Conservation (phyloP, 1,284 basidiomycete genomes). For the Thecaphora thlaspeos region DNA sequence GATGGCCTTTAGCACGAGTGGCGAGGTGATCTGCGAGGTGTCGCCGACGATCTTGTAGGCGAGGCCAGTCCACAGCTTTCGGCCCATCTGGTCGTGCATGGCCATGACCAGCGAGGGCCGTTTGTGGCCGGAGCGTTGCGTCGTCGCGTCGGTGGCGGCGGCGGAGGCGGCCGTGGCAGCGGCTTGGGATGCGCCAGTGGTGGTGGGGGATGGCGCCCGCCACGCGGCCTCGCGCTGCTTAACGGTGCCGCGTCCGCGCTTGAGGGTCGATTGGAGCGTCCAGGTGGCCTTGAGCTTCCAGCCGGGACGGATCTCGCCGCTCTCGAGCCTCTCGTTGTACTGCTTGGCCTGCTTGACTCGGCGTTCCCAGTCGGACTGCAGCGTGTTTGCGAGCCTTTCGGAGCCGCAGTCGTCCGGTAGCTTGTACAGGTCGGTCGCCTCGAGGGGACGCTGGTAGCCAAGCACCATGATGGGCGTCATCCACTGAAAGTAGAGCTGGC, state of each 20-base stretch:
- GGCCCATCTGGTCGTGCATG: constrained; percentile 77
- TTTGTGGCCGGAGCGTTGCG: constrained; percentile 37
- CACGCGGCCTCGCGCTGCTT: constrained; percentile 43
- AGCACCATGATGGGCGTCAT: constrained; percentile 68
- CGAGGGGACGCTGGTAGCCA: constrained; percentile 75
- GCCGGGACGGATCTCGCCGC: constrained; percentile 68
- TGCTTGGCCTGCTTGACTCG: constrained; percentile 66
- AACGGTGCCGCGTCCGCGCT: constrained; percentile 25
- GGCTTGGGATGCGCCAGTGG: background rate
- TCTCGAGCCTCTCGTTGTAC: constrained; percentile 70
- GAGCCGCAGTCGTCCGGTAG: constrained; percentile 65
- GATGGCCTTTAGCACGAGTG: constrained; percentile 49
- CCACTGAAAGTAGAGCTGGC: constrained; percentile 69
- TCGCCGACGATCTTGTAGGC: constrained; percentile 63
- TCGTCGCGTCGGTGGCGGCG: no score
- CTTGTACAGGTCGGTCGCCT: constrained; percentile 80
- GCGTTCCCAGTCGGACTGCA: constrained; percentile 67
- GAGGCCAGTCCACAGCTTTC: constrained; percentile 79
- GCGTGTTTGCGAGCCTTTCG: constrained; percentile 65
- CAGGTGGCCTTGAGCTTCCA: constrained; percentile 65
- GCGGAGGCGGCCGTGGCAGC: constrained; percentile 5
- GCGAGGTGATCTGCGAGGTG: constrained; percentile 45
- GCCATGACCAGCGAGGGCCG: constrained; percentile 70
- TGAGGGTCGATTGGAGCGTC: constrained; percentile 55
- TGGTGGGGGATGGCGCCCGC: constrained; percentile 27